Percentiles rank a stretch among this genome's conserved stretches.
Evolutionary conservation across 1,139 yeast genomes (phyloP).

Genomic region (Yueomyces sp.): DNA sequence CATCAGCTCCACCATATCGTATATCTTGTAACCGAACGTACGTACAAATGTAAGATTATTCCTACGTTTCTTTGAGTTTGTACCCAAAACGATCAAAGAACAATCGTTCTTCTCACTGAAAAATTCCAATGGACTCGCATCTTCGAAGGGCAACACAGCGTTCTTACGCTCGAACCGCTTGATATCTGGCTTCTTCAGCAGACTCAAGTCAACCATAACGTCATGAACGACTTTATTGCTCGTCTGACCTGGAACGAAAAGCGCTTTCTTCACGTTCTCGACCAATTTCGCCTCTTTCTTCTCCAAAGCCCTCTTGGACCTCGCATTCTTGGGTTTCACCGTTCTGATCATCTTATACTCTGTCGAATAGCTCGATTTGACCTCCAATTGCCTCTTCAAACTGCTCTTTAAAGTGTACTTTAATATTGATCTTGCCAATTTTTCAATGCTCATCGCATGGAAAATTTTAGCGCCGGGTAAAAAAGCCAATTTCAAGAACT

Average conservation of each 20-base stretch:
- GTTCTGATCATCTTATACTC: not conserved
- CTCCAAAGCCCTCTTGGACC: conserved; percentile 89
- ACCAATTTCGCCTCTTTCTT: conserved; percentile 78
- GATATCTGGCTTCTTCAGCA: conserved; percentile 82
- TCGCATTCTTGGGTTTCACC: conserved; percentile 78
- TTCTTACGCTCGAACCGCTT: conserved; percentile 83
- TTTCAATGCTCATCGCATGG: too few relatives aligned
- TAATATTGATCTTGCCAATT: too few relatives aligned
- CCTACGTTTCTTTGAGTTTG: conserved; percentile 85
- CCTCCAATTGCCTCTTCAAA: too few relatives aligned
- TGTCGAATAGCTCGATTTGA: too few relatives aligned
- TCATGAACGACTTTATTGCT: conserved; percentile 74
- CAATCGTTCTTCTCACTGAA: conserved; percentile 90
- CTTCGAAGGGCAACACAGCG: conserved; percentile 88
- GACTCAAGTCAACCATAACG: conserved; percentile 79
- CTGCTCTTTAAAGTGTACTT: too few relatives aligned
- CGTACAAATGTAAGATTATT: conserved; percentile 80
- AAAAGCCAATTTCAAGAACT: too few relatives aligned
- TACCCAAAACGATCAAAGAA: conserved; percentile 71
- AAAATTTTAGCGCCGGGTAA: too few relatives aligned
- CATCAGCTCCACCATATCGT: conserved; percentile 87
- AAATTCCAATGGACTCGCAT: conserved; percentile 74
- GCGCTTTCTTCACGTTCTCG: conserved; percentile 82
- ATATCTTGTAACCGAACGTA: conserved; percentile 79
- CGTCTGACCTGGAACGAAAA: conserved; percentile 83